Percentiles rank a stretch among this genome's conserved stretches.
Conservation (phyloP, 139 green algal species). For the Picochlorum costavermella region DNA sequence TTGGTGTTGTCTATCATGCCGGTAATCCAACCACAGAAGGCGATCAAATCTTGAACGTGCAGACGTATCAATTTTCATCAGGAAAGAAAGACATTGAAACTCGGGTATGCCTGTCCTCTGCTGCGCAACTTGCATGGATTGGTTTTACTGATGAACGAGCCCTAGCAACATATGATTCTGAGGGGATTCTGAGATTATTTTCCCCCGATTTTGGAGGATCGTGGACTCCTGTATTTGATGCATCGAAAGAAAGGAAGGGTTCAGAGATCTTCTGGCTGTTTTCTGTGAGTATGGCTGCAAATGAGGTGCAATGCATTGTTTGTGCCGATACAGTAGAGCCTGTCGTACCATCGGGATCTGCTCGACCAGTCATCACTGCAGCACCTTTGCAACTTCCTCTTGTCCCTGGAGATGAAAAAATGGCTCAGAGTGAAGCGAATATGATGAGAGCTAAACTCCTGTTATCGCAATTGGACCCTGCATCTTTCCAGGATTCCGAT, state of each 20-base stretch:
- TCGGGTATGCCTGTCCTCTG: slow-evolving; percentile 43
- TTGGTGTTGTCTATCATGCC: slow-evolving; percentile 41
- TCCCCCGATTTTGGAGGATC: slow-evolving; percentile 54
- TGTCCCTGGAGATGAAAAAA: slow-evolving; percentile 24
- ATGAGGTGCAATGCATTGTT: slow-evolving; percentile 60
- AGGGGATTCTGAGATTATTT: slow-evolving; percentile 41
- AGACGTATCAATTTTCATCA: slow-evolving; percentile 30
- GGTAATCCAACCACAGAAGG: slow-evolving; percentile 19
- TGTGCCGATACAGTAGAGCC: slow-evolving; percentile 25
- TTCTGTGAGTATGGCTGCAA: slow-evolving; percentile 21
- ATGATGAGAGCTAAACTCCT: slow-evolving; percentile 3
- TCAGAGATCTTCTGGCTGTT: slow-evolving; percentile 68
- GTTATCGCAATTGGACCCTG: background rate
- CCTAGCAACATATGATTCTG: slow-evolving; percentile 50
- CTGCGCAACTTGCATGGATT: slow-evolving; percentile 60
- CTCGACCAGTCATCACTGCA: slow-evolving; percentile 53
- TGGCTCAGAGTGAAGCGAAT: slow-evolving; percentile 30
- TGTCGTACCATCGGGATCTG: slow-evolving; percentile 34
- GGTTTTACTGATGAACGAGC: slow-evolving; percentile 62
- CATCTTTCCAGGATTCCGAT: background rate
- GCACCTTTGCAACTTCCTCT: slow-evolving; percentile 41
- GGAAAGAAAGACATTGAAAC: slow-evolving; percentile 20
- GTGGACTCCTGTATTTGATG: slow-evolving; percentile 62
- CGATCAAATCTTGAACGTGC: slow-evolving; percentile 37
- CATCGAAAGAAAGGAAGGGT: slow-evolving; percentile 32